Evolutionary conservation across 1,284 basidiomycete genomes (phyloP).

Genomic region (Cryptococcus sp.): DNA sequence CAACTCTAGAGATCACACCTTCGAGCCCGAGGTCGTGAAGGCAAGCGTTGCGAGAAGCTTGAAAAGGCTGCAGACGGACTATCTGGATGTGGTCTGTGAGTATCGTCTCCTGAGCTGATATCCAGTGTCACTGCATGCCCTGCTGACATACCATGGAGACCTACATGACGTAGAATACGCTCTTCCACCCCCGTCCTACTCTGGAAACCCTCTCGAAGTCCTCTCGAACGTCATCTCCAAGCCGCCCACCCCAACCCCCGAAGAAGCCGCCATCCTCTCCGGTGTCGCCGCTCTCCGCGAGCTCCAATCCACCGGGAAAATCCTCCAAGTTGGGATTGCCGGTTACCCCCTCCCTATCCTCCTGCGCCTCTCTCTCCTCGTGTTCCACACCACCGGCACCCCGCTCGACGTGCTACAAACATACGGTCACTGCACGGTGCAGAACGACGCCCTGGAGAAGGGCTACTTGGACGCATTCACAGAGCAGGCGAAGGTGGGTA

Average conservation of each 20-base stretch:
- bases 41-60: slow-evolving; percentile 69
- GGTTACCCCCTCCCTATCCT: slow-evolving; percentile 88
- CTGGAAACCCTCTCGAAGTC: slow-evolving; percentile 53
- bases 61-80: slow-evolving; percentile 69
- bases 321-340: slow-evolving; percentile 76
- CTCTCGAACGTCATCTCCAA: slow-evolving; percentile 13
- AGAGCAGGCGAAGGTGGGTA: slow-evolving; percentile 60
- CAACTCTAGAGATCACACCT: slow-evolving; percentile 63
- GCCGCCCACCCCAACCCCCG: slow-evolving; percentile 56
- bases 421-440: slow-evolving; percentile 83
- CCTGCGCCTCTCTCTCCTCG: slow-evolving; percentile 74
- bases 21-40: slow-evolving; percentile 67
- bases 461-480: slow-evolving; percentile 62
- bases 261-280: slow-evolving; percentile 73
- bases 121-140: neutral
- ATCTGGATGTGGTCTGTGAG: slow-evolving; percentile 73
- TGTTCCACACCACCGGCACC: slow-evolving; percentile 59
- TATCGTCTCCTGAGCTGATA: slow-evolving; percentile 1
- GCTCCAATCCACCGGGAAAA: slow-evolving; percentile 72
- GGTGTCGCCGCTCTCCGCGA: slow-evolving; percentile 69
- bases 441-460: slow-evolving; percentile 64
- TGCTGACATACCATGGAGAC: slow-evolving; percentile 42
- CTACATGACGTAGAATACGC: slow-evolving; percentile 93
- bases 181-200: slow-evolving; percentile 50
- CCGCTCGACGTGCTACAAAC: slow-evolving; percentile 72